Base-by-base conservation (phyloP, 108 stramenopile species). In the Conticribra guillardii region DNA sequence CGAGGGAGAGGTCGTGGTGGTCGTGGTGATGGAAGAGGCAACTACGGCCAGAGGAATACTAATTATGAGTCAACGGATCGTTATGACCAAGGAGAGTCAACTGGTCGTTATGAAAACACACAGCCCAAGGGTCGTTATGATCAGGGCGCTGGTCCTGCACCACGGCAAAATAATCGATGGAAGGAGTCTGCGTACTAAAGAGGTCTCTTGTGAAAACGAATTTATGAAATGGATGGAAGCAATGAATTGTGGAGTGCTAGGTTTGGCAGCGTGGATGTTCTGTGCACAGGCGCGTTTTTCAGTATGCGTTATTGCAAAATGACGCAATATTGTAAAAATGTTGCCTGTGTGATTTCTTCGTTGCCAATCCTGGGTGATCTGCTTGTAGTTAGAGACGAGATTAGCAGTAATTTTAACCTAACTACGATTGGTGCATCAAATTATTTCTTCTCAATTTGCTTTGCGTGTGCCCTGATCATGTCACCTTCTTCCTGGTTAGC, bases 91-190 rank as follows among this genome's bases (percentile, higher is more conserved):
- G 61, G 62, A 15, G 30, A n/a, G n/a, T n/a, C n/a, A n/a, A n/a
- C n/a, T n/a, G n/a, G n/a, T n/a, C n/a, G n/a, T n/a, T n/a, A n/a
- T n/a, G n/a, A n/a, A n/a, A n/a, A n/a, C n/a, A n/a, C n/a, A n/a
- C n/a, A n/a, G n/a, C n/a, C n/a, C n/a, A n/a, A 29, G 19, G 41
- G 17, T 15, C 26, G 61, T 27, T 28, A 29, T 29, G 48, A 70
- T 16, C 53, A 60, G 3, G 61, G 62, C 8, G 30, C 55, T 64
- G 75, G 75, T 9, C 69, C 69, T 1, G 59, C 59, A 32, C 75
- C 75, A n/a, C 47, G 75, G 37, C 69, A 71, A 45, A 76, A 76
- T 37, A 64, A 71, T 64, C 68, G 75, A 29, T 76, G 75, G 75
- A 76, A 67, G 71, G 73, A 74, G 30, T 58, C 64, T 30, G 47